Conservation (phyloP, 2,329 filamentous ascomycete species). For the Aureobasidium musti region DNA sequence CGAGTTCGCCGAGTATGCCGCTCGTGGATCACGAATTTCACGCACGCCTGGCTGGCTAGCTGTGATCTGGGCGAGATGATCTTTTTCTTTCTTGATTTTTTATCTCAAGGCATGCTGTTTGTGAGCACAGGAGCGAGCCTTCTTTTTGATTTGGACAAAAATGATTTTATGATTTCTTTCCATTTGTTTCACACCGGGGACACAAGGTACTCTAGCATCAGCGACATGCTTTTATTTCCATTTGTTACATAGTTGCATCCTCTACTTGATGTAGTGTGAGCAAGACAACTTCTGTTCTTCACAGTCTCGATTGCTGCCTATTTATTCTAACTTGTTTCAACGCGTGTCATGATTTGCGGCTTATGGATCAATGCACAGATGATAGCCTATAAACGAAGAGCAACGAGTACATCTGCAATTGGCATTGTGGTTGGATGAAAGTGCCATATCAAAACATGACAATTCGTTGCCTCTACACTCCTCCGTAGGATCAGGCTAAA, state of each 20-base stretch:
- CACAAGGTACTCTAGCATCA: neutral
- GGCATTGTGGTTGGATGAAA: too few species aligned
- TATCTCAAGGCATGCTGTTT: neutral
- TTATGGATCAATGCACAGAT: too few species aligned
- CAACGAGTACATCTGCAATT: too few species aligned
- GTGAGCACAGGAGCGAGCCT: neutral
- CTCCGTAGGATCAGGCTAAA: too few species aligned
- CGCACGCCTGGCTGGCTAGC: conserved; percentile 13
- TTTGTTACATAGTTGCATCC: neutral
- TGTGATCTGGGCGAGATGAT: neutral
- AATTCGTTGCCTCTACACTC: too few species aligned
- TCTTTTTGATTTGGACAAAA: neutral
- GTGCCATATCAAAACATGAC: too few species aligned
- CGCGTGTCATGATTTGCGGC: too few species aligned
- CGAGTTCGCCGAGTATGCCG: conserved; percentile 41
- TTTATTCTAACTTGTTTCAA: neutral
- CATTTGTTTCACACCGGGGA: neutral
- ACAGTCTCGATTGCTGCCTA: neutral
- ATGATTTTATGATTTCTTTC: conserved; percentile 8
- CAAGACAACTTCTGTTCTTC: neutral
- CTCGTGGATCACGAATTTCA: conserved; percentile 1
- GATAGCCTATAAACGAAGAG: too few species aligned
- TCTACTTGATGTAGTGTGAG: neutral
- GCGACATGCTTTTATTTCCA: neutral
- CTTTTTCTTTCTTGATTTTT: neutral